A percentile compares a stretch with the other conserved stretches of the same genome.
Conservation (phyloP, 305 asterid genomes). For the Solanum chacoense region DNA sequence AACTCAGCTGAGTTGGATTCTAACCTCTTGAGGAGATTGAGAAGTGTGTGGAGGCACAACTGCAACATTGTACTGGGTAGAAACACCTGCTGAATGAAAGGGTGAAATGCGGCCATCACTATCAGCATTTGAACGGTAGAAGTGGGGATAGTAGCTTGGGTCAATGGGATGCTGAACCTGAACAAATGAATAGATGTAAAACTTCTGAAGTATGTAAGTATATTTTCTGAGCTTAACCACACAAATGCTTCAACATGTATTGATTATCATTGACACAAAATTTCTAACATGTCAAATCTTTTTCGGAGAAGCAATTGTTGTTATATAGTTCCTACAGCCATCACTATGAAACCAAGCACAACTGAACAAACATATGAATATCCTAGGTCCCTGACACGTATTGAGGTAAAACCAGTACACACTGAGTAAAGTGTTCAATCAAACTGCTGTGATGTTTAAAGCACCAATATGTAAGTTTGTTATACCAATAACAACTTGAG, state of each 20-base stretch:
- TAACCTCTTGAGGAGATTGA: slow-evolving; percentile 83
- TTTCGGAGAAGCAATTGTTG: not conserved
- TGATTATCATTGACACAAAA: not conserved
- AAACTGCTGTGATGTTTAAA: not conserved
- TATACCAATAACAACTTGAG: not conserved
- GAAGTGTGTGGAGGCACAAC: slow-evolving; percentile 57
- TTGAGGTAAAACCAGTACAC: not conserved
- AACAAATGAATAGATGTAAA: slow-evolving; percentile 2
- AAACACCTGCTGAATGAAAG: slow-evolving; percentile 49
- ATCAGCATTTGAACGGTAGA: slow-evolving; percentile 60
- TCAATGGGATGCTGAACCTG: slow-evolving; percentile 84
- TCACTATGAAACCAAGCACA: not conserved
- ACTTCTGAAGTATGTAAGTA: not conserved
- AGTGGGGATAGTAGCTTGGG: slow-evolving; percentile 72
- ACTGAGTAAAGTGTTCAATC: not conserved
- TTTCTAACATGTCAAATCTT: not conserved
- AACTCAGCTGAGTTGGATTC: not conserved
- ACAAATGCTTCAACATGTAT: not conserved
- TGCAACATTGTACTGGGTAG: slow-evolving; percentile 56
- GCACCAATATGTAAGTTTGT: not conserved
- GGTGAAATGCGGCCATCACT: slow-evolving; percentile 82
- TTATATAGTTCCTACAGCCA: not conserved
- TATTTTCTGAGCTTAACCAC: not conserved
- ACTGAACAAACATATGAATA: not conserved
- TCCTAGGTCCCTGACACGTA: not conserved